These are phyloP conservation scores for Gigaspora rosea DNA, from an alignment of 192 early-diverging fungal species.

Conservation along the genomic window DNA sequence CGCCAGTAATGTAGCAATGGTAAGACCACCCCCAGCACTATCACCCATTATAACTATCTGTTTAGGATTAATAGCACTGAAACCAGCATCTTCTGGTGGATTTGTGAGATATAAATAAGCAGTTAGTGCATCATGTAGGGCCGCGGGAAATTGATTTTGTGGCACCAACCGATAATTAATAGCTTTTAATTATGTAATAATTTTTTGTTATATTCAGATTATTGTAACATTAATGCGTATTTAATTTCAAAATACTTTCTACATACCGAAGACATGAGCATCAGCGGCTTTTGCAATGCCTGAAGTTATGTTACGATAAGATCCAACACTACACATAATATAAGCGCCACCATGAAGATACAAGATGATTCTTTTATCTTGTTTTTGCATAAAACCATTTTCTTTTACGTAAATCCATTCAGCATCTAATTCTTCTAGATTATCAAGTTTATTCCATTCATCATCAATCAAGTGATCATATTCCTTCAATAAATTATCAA, in stretches of 20 bases:
- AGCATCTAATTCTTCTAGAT: constrained; percentile 31
- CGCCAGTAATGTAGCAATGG: constrained; percentile 54
- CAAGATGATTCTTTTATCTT: constrained; percentile 54
- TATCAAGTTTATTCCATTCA: constrained; percentile 46
- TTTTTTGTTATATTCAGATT: neutral
- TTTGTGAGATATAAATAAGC: constrained; percentile 66
- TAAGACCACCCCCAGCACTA: constrained; percentile 69
- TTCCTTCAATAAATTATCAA: constrained; percentile 37
- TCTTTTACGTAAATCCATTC: constrained; percentile 43
- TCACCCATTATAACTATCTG: constrained; percentile 68
- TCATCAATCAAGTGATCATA: constrained; percentile 45
- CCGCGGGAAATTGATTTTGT: constrained; percentile 69
- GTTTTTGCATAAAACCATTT: constrained; percentile 26
- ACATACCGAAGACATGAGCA: constrained; percentile 47
- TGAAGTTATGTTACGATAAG: constrained; percentile 43
- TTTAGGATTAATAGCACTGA: constrained; percentile 52
- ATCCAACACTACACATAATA: constrained; percentile 39
- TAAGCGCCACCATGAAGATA: constrained; percentile 81
- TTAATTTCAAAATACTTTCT: neutral
- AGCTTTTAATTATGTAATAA: constrained; percentile 23
- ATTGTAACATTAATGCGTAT: neutral
- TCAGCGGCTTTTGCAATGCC: constrained; percentile 52
- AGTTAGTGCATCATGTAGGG: constrained; percentile 71
- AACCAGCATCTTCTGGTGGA: constrained; percentile 46
- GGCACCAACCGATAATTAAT: constrained; percentile 80